Evolutionary conservation across 31 red algal species (phyloP).

Genomic region (Bonnemaisonia californica): DNA sequence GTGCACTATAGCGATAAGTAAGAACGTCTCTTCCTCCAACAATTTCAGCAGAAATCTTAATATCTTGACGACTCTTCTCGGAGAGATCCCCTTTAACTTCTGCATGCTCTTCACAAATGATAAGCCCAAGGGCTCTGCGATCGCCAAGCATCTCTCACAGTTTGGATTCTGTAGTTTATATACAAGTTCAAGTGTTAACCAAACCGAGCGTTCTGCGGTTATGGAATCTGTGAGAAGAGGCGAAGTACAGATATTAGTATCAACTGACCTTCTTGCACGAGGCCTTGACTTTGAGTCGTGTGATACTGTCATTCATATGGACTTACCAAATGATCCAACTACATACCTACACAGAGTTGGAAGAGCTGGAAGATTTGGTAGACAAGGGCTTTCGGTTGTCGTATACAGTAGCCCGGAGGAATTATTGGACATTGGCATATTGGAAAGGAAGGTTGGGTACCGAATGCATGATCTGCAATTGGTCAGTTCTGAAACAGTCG

Average conservation of each 20-base stretch:
- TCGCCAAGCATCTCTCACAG: constrained; percentile 2
- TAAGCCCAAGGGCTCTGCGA: constrained; percentile 16
- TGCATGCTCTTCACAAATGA: constrained; percentile 54
- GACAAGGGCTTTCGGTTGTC: constrained; percentile 9
- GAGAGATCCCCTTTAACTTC: constrained; percentile 10
- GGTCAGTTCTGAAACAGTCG: neutral
- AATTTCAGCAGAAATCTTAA: constrained; percentile 11
- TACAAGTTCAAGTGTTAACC: constrained; percentile 31
- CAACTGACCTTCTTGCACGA: constrained; percentile 33
- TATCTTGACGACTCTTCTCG: constrained; percentile 3
- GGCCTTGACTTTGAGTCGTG: constrained; percentile 9
- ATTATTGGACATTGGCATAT: neutral
- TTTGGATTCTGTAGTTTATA: constrained; percentile 6
- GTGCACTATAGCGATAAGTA: neutral
- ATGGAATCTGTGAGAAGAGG: constrained; percentile 2
- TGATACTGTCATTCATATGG: constrained; percentile 30
- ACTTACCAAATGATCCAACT: constrained; percentile 13
- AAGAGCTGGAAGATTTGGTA: constrained; percentile 36
- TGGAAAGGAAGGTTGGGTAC: constrained; percentile 19
- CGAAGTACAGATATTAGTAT: constrained; percentile 28
- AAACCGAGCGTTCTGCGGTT: constrained; percentile 13
- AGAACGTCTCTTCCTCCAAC: neutral
- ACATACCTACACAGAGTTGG: constrained; percentile 47
- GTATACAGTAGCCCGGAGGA: constrained; percentile 7
- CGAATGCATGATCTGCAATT: neutral